Percentiles rank a stretch among this genome's conserved stretches.
Evolutionary conservation across 495 filamentous ascomycete species (phyloP).

Genomic region (Friedmanniomyces simplex): DNA sequence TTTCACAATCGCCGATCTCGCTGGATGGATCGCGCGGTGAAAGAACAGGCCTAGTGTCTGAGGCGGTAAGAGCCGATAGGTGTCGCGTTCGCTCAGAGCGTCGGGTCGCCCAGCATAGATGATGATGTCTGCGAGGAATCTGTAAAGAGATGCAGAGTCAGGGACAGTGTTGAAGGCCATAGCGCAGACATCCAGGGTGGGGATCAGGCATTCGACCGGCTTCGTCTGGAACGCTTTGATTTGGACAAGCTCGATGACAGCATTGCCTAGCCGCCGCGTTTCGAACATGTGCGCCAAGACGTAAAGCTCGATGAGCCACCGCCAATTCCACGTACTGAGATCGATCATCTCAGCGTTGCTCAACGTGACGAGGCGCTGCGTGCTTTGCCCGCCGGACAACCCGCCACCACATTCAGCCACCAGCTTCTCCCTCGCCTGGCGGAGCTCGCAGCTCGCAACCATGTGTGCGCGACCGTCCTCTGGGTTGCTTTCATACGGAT

Average conservation of each 20-base stretch:
- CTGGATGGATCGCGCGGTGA: neutral
- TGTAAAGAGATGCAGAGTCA: neutral
- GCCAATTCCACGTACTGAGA: neutral
- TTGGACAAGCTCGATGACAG: neutral
- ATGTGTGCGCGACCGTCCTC: too few species aligned
- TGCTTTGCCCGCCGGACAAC: neutral
- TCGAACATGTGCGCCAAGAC: neutral
- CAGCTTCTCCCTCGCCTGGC: neutral
- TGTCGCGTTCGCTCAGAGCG: neutral
- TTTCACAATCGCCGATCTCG: neutral
- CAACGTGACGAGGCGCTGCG: neutral
- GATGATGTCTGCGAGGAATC: neutral
- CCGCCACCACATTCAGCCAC: neutral
- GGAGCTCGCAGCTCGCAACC: too few species aligned
- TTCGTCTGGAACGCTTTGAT: neutral
- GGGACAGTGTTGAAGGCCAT: neutral
- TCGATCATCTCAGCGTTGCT: neutral
- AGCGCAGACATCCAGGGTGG: neutral
- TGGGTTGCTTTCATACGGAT: too few species aligned
- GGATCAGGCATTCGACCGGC: neutral
- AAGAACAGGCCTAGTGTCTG: neutral
- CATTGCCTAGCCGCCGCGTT: neutral
- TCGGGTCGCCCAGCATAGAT: neutral
- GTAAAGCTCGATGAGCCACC: neutral
- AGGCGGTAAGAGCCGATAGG: neutral